Evolutionary conservation across 305 asterid genomes (phyloP), one percentile per base, ranked within the genome.

Genomic region (Fraxinus baroniana): DNA sequence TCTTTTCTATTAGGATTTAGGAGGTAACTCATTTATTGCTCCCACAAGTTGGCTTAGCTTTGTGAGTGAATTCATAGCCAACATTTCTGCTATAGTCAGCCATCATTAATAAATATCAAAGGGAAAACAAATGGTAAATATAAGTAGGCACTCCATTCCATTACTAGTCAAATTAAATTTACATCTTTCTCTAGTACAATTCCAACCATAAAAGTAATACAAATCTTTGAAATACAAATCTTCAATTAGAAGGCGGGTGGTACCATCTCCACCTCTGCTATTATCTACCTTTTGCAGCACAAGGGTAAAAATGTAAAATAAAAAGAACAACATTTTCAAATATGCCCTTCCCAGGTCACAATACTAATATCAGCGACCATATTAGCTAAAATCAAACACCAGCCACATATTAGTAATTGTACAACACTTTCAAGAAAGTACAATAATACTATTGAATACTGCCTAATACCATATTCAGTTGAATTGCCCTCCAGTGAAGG

Each of bases 401-500:
- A 55, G 73, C 13, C 28, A 64, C 32, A 64, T 64, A 64, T 64
- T 64, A 24, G 35, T 10, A 24, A 7, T 62, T 1, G 5, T 64
- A 20, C 22, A 24, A 64, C n/a, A 64, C n/a, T 64, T 60, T 64
- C n/a, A 24, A 12, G 7, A 64, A 7, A 64, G 2, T 64, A 22
- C 0, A 62, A 7, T 62, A 22, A 62, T 62, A 62, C 1, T 62
- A 26, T 8, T 5, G 30, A 22, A 17, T 22, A 26, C 26, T 62
- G 0, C 22, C 15, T 64, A 64, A 64, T 24, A 12, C 3, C 12
- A 0, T 28, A 0, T 44, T 82, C 55, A 88, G 76, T 75, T 88
- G 87, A 93, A 93, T 37, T 92, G 97, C 22, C 92, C 94, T 4
- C 97, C 97, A 32, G 91, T 44, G 60, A 82, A 93, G 3, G 97